Evolutionary conservation across 331 rosid genomes (phyloP).

Genomic region (Malus hybrid): DNA sequence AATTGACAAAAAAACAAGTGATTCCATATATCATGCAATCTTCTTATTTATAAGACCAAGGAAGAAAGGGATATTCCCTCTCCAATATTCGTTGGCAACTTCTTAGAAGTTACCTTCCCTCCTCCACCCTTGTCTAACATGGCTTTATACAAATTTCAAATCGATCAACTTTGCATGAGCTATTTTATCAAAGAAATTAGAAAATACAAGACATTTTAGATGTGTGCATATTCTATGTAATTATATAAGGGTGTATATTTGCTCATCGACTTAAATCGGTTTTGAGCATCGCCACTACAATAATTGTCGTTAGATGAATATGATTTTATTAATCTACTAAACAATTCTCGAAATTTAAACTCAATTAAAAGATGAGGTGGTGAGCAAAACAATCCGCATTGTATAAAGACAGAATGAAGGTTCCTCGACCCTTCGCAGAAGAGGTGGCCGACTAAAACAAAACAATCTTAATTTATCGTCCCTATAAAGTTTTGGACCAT

Average conservation of each 20-base stretch:
- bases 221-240: too few species aligned
- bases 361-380: background rate
- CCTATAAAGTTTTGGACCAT: background rate
- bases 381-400: too few species aligned
- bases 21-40: background rate
- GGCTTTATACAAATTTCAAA: background rate
- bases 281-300: too few species aligned
- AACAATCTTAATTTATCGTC: background rate
- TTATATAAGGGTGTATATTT: too few species aligned
- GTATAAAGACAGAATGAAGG: constrained; percentile 34
- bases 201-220: too few species aligned
- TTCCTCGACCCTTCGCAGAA: constrained; percentile 31
- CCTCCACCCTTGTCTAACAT: background rate
- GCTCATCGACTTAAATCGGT: too few species aligned
- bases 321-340: too few species aligned
- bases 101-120: background rate
- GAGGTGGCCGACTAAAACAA: background rate
- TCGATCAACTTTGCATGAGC: background rate
- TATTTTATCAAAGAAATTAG: too few species aligned
- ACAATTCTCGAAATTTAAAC: background rate
- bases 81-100: background rate
- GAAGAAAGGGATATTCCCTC: background rate
- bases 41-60: too few species aligned
- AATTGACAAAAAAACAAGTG: background rate
- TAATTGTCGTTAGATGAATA: too few species aligned